A percentile compares a stretch with the other conserved stretches of the same genome.
phyloP scores from a whole-genome alignment of 176 grass and related monocot genomes.

The sorghum (Sorghum bicolor) region DNA sequence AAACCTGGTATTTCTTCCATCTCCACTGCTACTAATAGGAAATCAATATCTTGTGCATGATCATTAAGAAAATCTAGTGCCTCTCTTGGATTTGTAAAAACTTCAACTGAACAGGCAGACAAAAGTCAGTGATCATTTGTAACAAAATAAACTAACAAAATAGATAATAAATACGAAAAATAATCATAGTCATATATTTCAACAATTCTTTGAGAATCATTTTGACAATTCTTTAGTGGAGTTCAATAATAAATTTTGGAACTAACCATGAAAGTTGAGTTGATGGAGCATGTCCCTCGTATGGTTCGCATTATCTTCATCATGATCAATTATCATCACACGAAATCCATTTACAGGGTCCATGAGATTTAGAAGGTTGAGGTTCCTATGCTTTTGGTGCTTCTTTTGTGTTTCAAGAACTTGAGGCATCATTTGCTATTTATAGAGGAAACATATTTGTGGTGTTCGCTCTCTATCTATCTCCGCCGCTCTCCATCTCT shows the following conservation, averaged over 20 bases:
- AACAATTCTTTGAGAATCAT: not conserved
- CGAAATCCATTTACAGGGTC: not conserved
- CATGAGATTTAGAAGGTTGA: not conserved
- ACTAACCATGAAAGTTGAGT: not conserved
- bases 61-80: constrained; percentile 7
- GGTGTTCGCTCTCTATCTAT: not conserved
- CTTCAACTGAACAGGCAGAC: not conserved
- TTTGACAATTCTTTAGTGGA: not conserved
- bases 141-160: not conserved
- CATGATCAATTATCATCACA: constrained; percentile 6
- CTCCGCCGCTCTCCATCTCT: not conserved
- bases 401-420: not conserved
- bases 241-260: not conserved
- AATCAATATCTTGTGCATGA: constrained; percentile 22
- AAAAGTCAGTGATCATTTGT: not conserved
- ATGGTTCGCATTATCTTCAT: not conserved
- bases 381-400: not conserved
- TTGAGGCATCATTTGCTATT: not conserved
- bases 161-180: not conserved
- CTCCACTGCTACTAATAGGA: not conserved
- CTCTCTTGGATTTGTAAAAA: not conserved
- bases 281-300: not conserved
- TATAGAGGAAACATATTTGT: not conserved
- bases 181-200: not conserved
- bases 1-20: constrained; percentile 27